Evolutionary conservation across 1,139 yeast genomes (phyloP), one percentile per base, ranked within the genome.

Genomic region (Yamadazyma conglobata): DNA sequence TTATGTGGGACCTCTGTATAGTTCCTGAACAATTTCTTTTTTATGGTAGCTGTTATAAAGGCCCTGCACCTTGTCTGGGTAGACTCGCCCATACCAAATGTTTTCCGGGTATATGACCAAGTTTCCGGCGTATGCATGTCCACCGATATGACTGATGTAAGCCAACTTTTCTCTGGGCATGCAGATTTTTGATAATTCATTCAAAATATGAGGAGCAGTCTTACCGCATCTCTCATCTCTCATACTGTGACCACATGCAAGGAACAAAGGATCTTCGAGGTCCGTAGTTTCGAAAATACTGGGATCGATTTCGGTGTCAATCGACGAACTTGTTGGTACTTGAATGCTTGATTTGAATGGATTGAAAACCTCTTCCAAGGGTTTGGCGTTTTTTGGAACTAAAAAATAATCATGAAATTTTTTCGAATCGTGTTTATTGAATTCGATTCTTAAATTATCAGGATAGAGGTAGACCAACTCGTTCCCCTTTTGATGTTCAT

Each of bases 41-140:
- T 59, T 54, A 9, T 58, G 31, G 2, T 80, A 49, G 1, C 86
- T 77, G 43, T 74, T 74, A 1, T 80, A 72, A 9, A 82, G 69
- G 0, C 86, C 86, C 48, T 79, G 87, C 8, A 82, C 81, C 28
- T 71, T 66, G n/a, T 60, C 56, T 0, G 87, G 85, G 31, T 61
- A 58, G 2, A 82, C 86, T 33, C 82, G 55, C 0, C 91, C 89
- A 46, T 83, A 83, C 89, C 89, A 83, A 1, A 77, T 56, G 5
- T 62, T 51, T n/a, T 68, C 56, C 2, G 71, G 67, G 40, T 74
- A 74, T 34, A 71, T 71, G 2, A 82, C 56, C 11, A 83, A 76
- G 48, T 83, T 83, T 0, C 91, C 93, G 3, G 93, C 91, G 50
- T 77, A 83, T 1, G 68, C 83, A 49, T 83, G 93, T 0, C 93